A percentile compares a stretch with the other conserved stretches of the same genome.
Conservation (phyloP, 371 early-diverging fungal genomes). For the Mucor sp. region DNA sequence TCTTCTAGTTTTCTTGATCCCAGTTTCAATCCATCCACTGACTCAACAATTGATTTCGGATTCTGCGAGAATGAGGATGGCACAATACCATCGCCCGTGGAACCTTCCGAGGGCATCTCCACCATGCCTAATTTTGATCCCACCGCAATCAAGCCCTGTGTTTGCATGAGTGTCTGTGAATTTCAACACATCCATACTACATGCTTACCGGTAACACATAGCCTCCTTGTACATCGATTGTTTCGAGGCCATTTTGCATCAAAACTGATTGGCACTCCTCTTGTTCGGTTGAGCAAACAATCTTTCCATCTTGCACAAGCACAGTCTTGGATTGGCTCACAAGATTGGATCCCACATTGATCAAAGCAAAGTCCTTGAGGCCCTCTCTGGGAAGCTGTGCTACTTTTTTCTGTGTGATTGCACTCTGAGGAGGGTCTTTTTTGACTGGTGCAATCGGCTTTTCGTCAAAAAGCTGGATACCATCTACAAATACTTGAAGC, state of each 20-base stretch:
- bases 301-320: conserved; percentile 45
- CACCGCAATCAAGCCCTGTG: conserved; percentile 52
- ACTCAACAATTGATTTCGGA: conserved; percentile 37
- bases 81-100: conserved; percentile 57
- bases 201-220: conserved; percentile 38
- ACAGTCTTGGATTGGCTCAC: conserved; percentile 26
- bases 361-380: neutral
- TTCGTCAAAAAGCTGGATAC: conserved; percentile 52
- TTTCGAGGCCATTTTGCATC: neutral
- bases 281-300: conserved; percentile 33
- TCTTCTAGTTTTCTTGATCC: conserved; percentile 60
- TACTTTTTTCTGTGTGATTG: neutral
- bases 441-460: conserved; percentile 1
- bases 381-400: neutral
- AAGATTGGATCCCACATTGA: neutral
- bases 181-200: neutral
- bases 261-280: neutral
- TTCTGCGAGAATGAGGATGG: conserved; percentile 24
- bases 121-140: conserved; percentile 56
- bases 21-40: conserved; percentile 62
- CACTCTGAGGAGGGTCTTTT: neutral
- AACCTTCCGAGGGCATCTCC: conserved; percentile 60
- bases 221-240: conserved; percentile 37
- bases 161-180: neutral
- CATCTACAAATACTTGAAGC: conserved; percentile 74